Evolutionary conservation across 2,329 filamentous ascomycete genomes (phyloP), one percentile per base, ranked within the genome.

Genomic region (Erysiphe neolycopersici): DNA sequence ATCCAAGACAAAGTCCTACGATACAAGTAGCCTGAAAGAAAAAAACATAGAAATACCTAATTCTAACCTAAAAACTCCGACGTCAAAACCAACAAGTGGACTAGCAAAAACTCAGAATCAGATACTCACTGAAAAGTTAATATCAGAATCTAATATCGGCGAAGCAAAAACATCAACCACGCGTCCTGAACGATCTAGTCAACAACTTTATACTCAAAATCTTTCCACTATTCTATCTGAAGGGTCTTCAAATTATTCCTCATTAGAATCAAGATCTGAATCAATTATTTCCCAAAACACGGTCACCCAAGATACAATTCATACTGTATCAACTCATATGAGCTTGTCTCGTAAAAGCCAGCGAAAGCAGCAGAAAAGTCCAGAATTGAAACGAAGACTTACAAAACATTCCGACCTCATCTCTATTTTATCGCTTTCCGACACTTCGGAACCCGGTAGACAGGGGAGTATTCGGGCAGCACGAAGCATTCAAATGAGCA

Each of bases 381-480:
- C 56, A 60, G 58, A 49, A 56, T 57, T 58, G 56, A 61, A 54
- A 57, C 63, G 82, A 48, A 73, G 79, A 47, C 67, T 93, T 35
- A 93, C 85, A 4, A 92, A 81, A 46, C 85, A 95, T 59, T 84
- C 84, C 14, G 89, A 98, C 58, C 66, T 98, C 19, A 82, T 98
- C 35, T 95, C 89, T 0, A 83, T 93, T 2, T 65, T 98, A 9
- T 95, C 85, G 0, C 62, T 82, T 46, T 74, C 77, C 0, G 66
- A 75, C 46, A 62, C 72, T 45, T 60, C 60, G 32, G 60, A 62
- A 22, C 62, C 70, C 31, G 67, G 68, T 41, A 68, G 76, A 46
- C 70, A 68, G 46, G 73, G 67, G 54, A 84, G 77, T 55, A 73
- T 82, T 47, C 71, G 76, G 46, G 85, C 83, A 19, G 73, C 78